phyloP scores from a whole-genome alignment of 148 eudicot species.

The Rhododendron kiyosumense region DNA sequence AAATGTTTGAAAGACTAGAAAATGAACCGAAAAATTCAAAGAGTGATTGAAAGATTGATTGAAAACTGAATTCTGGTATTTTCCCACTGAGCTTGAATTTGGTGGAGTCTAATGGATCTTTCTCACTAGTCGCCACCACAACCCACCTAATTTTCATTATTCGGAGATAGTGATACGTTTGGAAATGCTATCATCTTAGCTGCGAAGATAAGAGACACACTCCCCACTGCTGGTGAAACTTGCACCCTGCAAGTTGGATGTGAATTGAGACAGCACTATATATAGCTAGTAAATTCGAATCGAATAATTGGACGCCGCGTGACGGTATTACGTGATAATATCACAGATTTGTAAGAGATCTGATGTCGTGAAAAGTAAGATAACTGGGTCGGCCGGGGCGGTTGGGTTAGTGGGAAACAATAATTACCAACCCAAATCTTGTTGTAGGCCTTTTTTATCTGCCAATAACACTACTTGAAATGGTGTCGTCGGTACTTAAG shows the following conservation, averaged over 20 bases:
- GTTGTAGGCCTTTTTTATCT: neutral
- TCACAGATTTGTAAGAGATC: too few species aligned
- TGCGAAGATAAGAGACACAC: neutral
- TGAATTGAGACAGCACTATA: neutral
- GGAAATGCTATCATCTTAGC: neutral
- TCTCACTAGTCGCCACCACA: neutral
- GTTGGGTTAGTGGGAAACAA: neutral
- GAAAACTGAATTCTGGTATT: neutral
- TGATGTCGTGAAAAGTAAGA: too few species aligned
- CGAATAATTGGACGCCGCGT: neutral
- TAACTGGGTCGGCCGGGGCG: neutral
- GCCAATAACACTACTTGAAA: neutral
- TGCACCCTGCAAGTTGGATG: constrained; percentile 4
- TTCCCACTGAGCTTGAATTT: neutral
- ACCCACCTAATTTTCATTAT: neutral
- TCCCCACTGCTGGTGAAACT: neutral
- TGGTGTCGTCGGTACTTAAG: neutral
- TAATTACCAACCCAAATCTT: too few species aligned
- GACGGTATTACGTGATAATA: too few species aligned
- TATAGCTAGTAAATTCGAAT: neutral
- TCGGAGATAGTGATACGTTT: neutral
- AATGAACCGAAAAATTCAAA: neutral
- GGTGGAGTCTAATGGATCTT: neutral
- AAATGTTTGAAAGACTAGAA: neutral
- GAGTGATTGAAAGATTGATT: constrained; percentile 3